Conservation (phyloP, 305 asterid species). For the Coffea humblotiana region DNA sequence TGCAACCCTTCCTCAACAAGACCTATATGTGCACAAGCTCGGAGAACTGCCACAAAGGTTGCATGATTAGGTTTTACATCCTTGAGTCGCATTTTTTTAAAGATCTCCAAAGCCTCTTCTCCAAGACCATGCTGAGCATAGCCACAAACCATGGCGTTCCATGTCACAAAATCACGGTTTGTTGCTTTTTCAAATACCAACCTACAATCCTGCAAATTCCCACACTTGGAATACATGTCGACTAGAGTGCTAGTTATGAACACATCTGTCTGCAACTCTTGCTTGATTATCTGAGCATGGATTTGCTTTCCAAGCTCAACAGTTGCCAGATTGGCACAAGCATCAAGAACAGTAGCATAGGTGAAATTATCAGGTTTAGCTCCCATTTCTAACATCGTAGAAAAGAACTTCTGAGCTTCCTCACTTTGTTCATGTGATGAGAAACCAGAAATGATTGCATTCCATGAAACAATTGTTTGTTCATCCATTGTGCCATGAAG, state of each 20-base stretch:
- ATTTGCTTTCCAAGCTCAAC: slow-evolving; percentile 82
- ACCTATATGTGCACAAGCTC: slow-evolving; percentile 89
- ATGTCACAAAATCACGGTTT: slow-evolving; percentile 67
- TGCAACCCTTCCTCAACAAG: slow-evolving; percentile 58
- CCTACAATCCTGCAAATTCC: slow-evolving; percentile 64
- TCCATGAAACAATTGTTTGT: slow-evolving; percentile 76
- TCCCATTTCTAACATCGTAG: slow-evolving; percentile 65
- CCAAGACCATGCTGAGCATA: slow-evolving; percentile 83
- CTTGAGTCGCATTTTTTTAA: slow-evolving; percentile 54
- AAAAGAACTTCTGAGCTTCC: slow-evolving; percentile 67
- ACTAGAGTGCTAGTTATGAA: slow-evolving; percentile 81
- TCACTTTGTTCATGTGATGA: slow-evolving; percentile 70
- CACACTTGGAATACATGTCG: slow-evolving; percentile 94
- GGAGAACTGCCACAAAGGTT: slow-evolving; percentile 86
- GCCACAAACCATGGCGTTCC: slow-evolving; percentile 88
- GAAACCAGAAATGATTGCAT: slow-evolving; percentile 76
- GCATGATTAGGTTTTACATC: slow-evolving; percentile 71
- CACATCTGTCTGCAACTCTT: slow-evolving; percentile 67
- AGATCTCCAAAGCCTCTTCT: slow-evolving; percentile 55
- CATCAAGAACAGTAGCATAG: slow-evolving; percentile 78
- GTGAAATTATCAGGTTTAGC: slow-evolving; percentile 76
- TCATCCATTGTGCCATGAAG: slow-evolving; percentile 60
- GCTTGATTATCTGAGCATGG: slow-evolving; percentile 84
- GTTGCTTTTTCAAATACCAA: slow-evolving; percentile 64
- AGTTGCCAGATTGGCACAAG: slow-evolving; percentile 78